A percentile compares a stretch with the other conserved stretches of the same genome.
These are phyloP conservation scores for Chaetothyriales sp. DNA, from an alignment of 2,329 filamentous ascomycete genomes.

Conservation along the genomic window DNA sequence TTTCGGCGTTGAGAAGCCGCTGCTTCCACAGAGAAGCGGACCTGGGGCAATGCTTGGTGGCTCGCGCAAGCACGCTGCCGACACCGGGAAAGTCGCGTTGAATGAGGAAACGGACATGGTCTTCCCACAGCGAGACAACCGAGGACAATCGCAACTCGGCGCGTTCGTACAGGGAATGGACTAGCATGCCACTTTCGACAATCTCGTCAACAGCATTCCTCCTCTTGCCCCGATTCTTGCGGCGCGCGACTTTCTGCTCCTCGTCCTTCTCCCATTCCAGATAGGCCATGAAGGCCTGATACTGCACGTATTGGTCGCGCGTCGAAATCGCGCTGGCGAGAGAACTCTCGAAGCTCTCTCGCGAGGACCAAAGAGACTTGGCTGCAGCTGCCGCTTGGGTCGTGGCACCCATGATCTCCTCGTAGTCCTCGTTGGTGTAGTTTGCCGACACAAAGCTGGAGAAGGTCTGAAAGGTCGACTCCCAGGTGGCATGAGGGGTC, in stretches of 20 bases:
- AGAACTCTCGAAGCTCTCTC: slow-evolving; percentile 42
- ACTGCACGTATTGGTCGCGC: slow-evolving; percentile 41
- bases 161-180: slow-evolving; percentile 59
- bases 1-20: slow-evolving; percentile 72
- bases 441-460: slow-evolving; percentile 47
- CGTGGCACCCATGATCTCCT: slow-evolving; percentile 44
- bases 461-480: slow-evolving; percentile 45
- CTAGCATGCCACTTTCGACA: slow-evolving; percentile 40
- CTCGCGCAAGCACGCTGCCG: slow-evolving; percentile 51
- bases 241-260: slow-evolving; percentile 30
- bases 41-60: slow-evolving; percentile 84
- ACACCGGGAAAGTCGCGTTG: slow-evolving; percentile 37
- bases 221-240: slow-evolving; percentile 32
- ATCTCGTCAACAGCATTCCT: slow-evolving; percentile 3
- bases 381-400: slow-evolving; percentile 37
- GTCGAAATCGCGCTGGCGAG: slow-evolving; percentile 38
- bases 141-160: slow-evolving; percentile 61
- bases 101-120: slow-evolving; percentile 63
- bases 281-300: slow-evolving; percentile 50
- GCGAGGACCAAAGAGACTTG: slow-evolving; percentile 40
- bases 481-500: slow-evolving; percentile 46
- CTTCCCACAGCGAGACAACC: slow-evolving; percentile 66
- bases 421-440: slow-evolving; percentile 33
- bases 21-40: slow-evolving; percentile 83
- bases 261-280: slow-evolving; percentile 67